Base-by-base conservation (phyloP, 345 rosid genomes). In the Brassica cretica region DNA sequence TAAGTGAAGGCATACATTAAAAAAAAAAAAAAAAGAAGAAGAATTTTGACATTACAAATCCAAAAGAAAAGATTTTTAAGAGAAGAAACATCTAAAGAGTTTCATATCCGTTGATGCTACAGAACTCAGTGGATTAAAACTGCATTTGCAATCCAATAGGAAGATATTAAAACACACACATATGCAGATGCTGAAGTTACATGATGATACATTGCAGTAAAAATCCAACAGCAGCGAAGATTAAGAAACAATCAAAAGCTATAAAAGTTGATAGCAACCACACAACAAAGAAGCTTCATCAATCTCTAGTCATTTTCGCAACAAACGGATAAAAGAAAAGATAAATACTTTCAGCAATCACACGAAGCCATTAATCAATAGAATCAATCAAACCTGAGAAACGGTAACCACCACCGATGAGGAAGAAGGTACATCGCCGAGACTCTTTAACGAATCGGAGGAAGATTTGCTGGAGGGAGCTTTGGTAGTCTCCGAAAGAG, bases 401-500 rank as follows among this genome's bases (percentile, higher is more conserved):
- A 70, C 58, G 4, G 83, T 44, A 35, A 24, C 56, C 56, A 51
- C 55, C 18, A 1, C 14, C 21, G 76, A 35, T 44, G 64, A 71
- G 0, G 75, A 70, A 0, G 80, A 72, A 0, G 84, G 49, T 2
- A 56, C 81, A 72, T 81, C 84, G 24, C 79, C 75, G 58, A 81
- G 77, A 53, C 80, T 76, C 35, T 76, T 81, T 21, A 80, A 71
- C 2, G 83, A 80, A 70, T 80, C 83, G 44, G 83, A 80, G 10
- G 83, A 80, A 70, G 83, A 80, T 35, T 75, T 80, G 79, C 33
- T 75, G 0, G 83, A 78, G 27, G 88, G 71, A 82, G 71, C 77
- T 81, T 88, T 87, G 33, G 90, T 86, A 2, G 96, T 80, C 80
- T 87, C 90, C 77, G 66, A 60, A 11, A 81, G 80, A 72, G 80